Base-by-base conservation (phyloP, 2,329 filamentous ascomycete species). In the Aspergillus luchuensis region DNA sequence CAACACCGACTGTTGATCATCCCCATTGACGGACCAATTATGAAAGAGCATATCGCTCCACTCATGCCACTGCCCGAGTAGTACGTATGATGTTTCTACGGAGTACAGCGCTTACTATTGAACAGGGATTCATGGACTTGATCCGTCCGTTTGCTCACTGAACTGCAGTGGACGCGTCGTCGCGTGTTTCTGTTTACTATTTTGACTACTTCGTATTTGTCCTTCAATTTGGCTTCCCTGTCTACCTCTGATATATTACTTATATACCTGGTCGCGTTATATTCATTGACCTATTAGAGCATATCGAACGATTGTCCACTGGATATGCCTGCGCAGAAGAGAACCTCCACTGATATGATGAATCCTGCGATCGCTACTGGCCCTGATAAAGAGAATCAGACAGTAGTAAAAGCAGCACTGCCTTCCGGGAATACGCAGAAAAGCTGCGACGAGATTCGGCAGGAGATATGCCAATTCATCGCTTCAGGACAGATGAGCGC, bases 401-500 rank as follows among this genome's bases (percentile, higher is more conserved):
- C n/a, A 17, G 33, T 8, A 1, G n/a, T 8, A 15, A 11, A 5
- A 38, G n/a, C 8, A 23, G 15, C n/a, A 45, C 7, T 6, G 8
- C 49, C 23, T 0, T 4, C 17, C 2, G 39, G 17, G 1, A 6
- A 5, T 28, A 28, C 45, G 6, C 10, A 28, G 45, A 55, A 30
- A 54, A 67, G 67, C 60, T 73, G 72, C 59, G 71, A 77, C 60
- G 72, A 77, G 60, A 63, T 80, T 38, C 75, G 78, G 10, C 68
- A 69, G 54, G 80, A 78, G 55, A 81, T 83, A 59, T 71, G 72
- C 28, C 66, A 66, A 8, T 75, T 82, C 60, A 69, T 83, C 19
- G 76, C 79, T 28, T 70, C 69, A 2, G 75, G 77, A 23, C 78
- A 78, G 56, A 80, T 81, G 78, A 80, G 77, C 59, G 73, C 78